Conservation (phyloP, 2,329 filamentous ascomycete genomes). For the Penicillium sp. region DNA sequence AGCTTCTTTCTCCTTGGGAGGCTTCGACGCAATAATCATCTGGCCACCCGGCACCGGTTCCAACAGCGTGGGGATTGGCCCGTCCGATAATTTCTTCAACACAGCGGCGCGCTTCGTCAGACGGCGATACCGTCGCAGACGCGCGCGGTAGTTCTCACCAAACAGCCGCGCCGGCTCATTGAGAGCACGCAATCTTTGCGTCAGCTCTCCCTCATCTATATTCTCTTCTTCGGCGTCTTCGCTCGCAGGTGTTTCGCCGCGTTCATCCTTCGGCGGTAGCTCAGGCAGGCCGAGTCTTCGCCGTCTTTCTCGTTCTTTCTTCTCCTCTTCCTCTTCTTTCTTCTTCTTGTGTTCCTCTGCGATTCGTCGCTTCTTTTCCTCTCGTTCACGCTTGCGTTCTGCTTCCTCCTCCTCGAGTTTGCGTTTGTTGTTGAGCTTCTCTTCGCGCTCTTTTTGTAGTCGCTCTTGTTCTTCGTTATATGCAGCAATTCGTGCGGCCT, state of each 20-base stretch:
- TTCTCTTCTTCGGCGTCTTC: constrained; percentile 48
- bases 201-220: constrained; percentile 65
- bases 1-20: constrained; percentile 59
- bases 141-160: constrained; percentile 67
- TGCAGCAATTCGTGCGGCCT: constrained; percentile 70
- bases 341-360: constrained; percentile 70
- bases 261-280: constrained; percentile 41
- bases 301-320: constrained; percentile 65
- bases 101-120: constrained; percentile 44
- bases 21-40: constrained; percentile 69
- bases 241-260: constrained; percentile 19
- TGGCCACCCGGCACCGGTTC: constrained; percentile 74
- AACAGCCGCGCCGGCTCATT: constrained; percentile 72
- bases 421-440: constrained; percentile 69
- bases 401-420: constrained; percentile 83
- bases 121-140: constrained; percentile 65
- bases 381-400: constrained; percentile 60
- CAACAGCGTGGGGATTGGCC: constrained; percentile 82
- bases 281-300: constrained; percentile 77
- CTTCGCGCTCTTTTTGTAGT: constrained; percentile 64
- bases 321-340: constrained; percentile 66
- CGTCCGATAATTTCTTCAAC: constrained; percentile 50
- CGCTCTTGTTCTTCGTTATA: constrained; percentile 78
- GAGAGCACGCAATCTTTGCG: constrained; percentile 60
- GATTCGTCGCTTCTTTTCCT: constrained; percentile 74